phyloP scores from a whole-genome alignment of 805 yeast genomes.

The Wickerhamiella azymoides region DNA sequence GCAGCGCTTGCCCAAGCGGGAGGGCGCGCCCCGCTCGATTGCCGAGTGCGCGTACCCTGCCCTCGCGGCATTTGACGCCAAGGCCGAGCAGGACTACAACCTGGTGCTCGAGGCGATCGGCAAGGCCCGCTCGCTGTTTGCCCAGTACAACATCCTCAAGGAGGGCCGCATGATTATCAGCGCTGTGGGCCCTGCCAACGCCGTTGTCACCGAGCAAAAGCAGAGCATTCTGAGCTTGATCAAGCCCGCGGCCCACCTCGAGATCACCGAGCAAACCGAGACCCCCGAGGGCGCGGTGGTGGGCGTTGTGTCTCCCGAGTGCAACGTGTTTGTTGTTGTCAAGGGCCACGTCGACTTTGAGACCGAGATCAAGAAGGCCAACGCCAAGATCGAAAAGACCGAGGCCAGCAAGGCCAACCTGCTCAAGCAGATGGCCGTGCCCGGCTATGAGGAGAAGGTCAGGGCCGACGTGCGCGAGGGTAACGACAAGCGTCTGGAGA shows the following conservation, averaged over 20 bases:
- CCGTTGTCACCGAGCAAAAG: slow-evolving; percentile 53
- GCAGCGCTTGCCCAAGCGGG: slow-evolving; percentile 92
- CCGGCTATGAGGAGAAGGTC: slow-evolving; percentile 81
- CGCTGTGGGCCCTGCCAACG: slow-evolving; percentile 36
- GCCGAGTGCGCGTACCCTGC: slow-evolving; percentile 72
- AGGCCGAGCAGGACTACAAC: slow-evolving; percentile 65
- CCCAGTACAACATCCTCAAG: slow-evolving; percentile 81
- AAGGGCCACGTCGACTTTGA: slow-evolving; percentile 92
- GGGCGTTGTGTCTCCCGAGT: slow-evolving; percentile 63
- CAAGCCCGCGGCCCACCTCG: slow-evolving; percentile 71
- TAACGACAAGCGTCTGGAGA: slow-evolving; percentile 54
- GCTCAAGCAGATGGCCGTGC: slow-evolving; percentile 51
- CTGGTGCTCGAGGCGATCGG: slow-evolving; percentile 75
- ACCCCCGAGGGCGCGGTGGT: slow-evolving; percentile 88
- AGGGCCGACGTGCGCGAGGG: slow-evolving; percentile 66
- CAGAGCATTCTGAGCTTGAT: slow-evolving; percentile 83
- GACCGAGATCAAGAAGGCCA: slow-evolving; percentile 73
- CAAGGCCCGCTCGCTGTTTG: slow-evolving; percentile 78
- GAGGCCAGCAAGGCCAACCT: slow-evolving; percentile 45
- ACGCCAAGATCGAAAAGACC: slow-evolving; percentile 58
- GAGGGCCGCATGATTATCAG: slow-evolving; percentile 79
- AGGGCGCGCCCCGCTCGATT: slow-evolving; percentile 50
- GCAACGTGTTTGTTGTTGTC: slow-evolving; percentile 79
- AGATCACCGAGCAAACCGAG: slow-evolving; percentile 43
- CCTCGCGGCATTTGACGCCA: slow-evolving; percentile 42